A percentile compares a stretch with the other conserved stretches of the same genome.
Conservation (phyloP, 345 rosid species). For the Conringia planisiliqua region DNA sequence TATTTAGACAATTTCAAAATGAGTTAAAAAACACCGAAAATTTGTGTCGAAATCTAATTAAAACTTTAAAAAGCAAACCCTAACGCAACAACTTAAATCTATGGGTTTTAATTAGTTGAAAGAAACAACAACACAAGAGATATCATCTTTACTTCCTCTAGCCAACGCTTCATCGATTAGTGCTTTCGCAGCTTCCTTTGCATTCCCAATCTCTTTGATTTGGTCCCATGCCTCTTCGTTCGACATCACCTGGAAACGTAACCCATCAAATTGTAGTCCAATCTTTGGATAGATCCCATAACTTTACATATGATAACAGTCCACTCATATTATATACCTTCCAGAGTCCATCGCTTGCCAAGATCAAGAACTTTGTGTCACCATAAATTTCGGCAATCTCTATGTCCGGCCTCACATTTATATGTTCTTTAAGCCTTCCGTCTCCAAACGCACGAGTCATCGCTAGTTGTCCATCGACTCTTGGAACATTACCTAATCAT, state of each 20-base stretch:
- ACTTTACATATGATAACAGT: neutral
- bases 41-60: too few species aligned
- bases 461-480: conserved; percentile 48
- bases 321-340: conserved; percentile 31
- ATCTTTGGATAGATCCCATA: neutral
- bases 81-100: too few species aligned
- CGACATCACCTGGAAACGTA: conserved; percentile 40
- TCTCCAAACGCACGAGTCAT: conserved; percentile 60
- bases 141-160: conserved; percentile 42
- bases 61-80: too few species aligned
- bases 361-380: conserved; percentile 40
- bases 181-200: conserved; percentile 33
- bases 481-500: conserved; percentile 37
- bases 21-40: too few species aligned
- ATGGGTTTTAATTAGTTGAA: neutral
- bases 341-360: conserved; percentile 62
- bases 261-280: neutral
- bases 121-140: conserved; percentile 42
- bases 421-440: conserved; percentile 43
- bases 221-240: conserved; percentile 42
- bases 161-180: conserved; percentile 38
- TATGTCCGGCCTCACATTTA: conserved; percentile 42
- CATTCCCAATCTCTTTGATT: conserved; percentile 19
- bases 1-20: too few species aligned
- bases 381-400: conserved; percentile 10